Evolutionary conservation across 176 grass and related monocot genomes (phyloP), one percentile per base, ranked within the genome.

Genomic region (Poa pratensis): DNA sequence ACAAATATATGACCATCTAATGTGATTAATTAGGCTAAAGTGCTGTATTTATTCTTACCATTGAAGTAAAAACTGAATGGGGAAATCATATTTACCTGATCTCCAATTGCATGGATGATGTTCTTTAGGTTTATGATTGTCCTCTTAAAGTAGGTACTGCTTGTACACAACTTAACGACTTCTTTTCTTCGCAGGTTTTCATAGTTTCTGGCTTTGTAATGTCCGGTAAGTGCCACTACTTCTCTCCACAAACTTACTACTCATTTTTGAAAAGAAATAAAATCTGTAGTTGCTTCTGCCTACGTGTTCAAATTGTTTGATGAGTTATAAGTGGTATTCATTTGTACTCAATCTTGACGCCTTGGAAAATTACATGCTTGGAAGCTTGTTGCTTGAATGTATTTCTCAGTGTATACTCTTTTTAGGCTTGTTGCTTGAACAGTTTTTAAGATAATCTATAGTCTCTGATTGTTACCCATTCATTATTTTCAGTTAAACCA

Each of bases 121-220:
- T 0, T 18, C n/a, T 30, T 37, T 0, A 80, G 66, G 49, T 27
- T 79, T 20, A 30, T 76, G 28, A 12, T 74, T 66, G 12, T 67
- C 68, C 83, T 60, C 40, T 12, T 53, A 55, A 85, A 75, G 61
- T 69, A 42, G 49, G 79, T 74, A 6, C 16, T 0, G 10, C 34
- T 46, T 12, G 7, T 77, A 34, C 5, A 30, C 0, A 23, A 75
- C 43, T 72, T 81, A 23, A 46, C 52, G 46, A 53, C 43, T 80
- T 86, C 58, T 82, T 88, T 92, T 80, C 46, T 88, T 83, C 3
- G 64, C 91, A 99, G 97, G 75, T 94, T 76, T 37, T 99, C 68
- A 90, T 99, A 87, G 87, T 88, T 69, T 96, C 84, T 65, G 97
- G 97, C 22, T 96, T 99, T 55, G 49, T 87, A 80, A 55, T 92